A percentile compares a stretch with the other conserved stretches of the same genome.
These are phyloP conservation scores for Themeda triandra DNA, from an alignment of 176 grass and related monocot species.

Conservation along the genomic window DNA sequence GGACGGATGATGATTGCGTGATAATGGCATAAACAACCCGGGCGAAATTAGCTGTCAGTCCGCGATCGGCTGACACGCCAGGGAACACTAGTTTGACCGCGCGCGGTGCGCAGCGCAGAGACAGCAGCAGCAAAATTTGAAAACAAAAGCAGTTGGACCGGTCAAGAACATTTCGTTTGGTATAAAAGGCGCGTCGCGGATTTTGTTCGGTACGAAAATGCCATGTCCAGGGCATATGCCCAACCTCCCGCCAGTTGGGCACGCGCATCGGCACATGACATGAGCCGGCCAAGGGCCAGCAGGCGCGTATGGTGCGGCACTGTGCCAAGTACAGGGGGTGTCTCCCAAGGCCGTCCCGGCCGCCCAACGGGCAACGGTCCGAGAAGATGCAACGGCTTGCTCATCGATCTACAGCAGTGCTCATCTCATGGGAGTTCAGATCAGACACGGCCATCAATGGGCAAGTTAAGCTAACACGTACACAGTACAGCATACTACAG, in stretches of 20 bases:
- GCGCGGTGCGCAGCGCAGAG: neutral
- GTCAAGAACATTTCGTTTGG: neutral
- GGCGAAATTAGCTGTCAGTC: slow-evolving; percentile 11
- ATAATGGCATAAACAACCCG: neutral
- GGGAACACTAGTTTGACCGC: slow-evolving; percentile 18
- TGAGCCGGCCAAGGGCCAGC: neutral
- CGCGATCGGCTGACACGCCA: neutral
- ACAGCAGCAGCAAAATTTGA: neutral
- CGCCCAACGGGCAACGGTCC: neutral
- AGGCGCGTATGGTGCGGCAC: neutral
- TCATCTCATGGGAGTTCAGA: neutral
- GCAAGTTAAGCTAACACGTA: too few relatives aligned
- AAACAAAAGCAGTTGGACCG: neutral
- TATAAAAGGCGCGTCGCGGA: neutral
- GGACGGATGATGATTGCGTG: slow-evolving; percentile 3
- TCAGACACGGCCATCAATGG: neutral
- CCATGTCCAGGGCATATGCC: neutral
- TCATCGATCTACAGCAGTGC: neutral
- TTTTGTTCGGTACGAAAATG: slow-evolving; percentile 40
- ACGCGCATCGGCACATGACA: slow-evolving; percentile 8
- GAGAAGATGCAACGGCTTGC: neutral
- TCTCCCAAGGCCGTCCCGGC: neutral
- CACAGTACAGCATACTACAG: too few relatives aligned
- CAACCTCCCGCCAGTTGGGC: slow-evolving; percentile 31
- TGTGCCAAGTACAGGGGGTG: neutral